These are phyloP conservation scores for Martiniozyma asiatica DNA, from an alignment of 1,139 yeast species.

Conservation along the genomic window DNA sequence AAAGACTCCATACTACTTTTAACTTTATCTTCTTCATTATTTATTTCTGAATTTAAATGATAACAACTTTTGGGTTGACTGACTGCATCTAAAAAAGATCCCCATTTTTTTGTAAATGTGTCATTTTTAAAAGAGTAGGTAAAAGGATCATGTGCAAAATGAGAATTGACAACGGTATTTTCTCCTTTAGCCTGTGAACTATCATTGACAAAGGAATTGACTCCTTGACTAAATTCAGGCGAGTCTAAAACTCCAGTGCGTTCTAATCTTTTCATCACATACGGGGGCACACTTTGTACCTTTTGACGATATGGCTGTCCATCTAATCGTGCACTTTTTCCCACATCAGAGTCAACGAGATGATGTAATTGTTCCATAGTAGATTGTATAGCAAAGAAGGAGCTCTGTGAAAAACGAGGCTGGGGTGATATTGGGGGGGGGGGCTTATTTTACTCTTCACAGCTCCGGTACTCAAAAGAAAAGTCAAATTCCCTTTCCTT, in stretches of 20 bases:
- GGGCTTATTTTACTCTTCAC: no score
- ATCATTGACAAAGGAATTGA: not conserved
- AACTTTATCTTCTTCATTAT: not conserved
- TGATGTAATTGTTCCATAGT: no score
- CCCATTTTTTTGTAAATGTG: constrained; percentile 15
- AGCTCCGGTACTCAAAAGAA: no score
- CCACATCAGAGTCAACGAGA: no score
- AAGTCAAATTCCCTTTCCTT: no score
- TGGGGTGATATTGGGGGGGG: no score
- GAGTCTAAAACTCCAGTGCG: not conserved
- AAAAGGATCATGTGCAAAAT: constrained; percentile 17
- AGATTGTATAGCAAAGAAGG: no score
- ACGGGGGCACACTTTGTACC: constrained; percentile 32
- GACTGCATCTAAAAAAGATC: constrained; percentile 17
- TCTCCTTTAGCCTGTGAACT: not conserved
- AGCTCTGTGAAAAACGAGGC: no score
- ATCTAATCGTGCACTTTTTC: no score
- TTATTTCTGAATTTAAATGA: not conserved
- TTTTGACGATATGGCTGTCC: constrained; percentile 4
- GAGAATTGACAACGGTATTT: constrained; percentile 4
- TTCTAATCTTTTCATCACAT: constrained; percentile 43
- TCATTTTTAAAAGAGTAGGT: constrained; percentile 15
- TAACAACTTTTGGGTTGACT: constrained; percentile 6
- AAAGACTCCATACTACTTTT: not conserved
- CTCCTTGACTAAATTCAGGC: not conserved